These are phyloP conservation scores for Alternaria rosae DNA, from an alignment of 2,329 filamentous ascomycete genomes.

Conservation along the genomic window DNA sequence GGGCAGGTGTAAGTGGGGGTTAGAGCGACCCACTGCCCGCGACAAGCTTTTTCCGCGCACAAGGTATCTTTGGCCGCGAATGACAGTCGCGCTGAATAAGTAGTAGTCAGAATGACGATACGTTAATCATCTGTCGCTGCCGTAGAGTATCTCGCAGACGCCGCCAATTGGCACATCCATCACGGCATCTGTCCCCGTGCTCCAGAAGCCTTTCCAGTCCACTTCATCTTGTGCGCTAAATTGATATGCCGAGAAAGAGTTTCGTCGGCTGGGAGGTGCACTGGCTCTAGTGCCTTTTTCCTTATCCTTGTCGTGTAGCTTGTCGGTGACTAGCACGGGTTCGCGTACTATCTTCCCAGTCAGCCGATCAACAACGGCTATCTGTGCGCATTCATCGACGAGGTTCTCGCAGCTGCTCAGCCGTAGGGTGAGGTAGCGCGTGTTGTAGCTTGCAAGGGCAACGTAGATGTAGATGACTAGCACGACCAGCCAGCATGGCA, in stretches of 20 bases:
- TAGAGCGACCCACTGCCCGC: slow-evolving; percentile 12
- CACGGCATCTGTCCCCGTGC: slow-evolving; percentile 91
- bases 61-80: neutral
- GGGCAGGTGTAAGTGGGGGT: slow-evolving; percentile 31
- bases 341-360: slow-evolving; percentile 65
- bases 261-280: slow-evolving; percentile 45
- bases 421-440: slow-evolving; percentile 83
- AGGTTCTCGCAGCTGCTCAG: slow-evolving; percentile 84
- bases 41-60: slow-evolving; percentile 25
- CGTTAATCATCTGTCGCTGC: slow-evolving; percentile 54
- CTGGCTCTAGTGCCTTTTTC: slow-evolving; percentile 52
- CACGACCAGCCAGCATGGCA: slow-evolving; percentile 90
- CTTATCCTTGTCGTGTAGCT: slow-evolving; percentile 35
- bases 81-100: slow-evolving; percentile 9
- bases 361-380: slow-evolving; percentile 77
- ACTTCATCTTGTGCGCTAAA: slow-evolving; percentile 54
- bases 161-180: slow-evolving; percentile 96
- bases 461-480: slow-evolving; percentile 91
- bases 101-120: slow-evolving; percentile 25
- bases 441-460: slow-evolving; percentile 89
- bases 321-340: slow-evolving; percentile 31
- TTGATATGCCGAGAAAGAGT: slow-evolving; percentile 43
- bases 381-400: slow-evolving; percentile 86
- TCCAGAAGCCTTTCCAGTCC: slow-evolving; percentile 87
- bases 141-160: slow-evolving; percentile 94